Conservation (phyloP, 768 basidiomycete genomes). For the Tylopilus balloui region DNA sequence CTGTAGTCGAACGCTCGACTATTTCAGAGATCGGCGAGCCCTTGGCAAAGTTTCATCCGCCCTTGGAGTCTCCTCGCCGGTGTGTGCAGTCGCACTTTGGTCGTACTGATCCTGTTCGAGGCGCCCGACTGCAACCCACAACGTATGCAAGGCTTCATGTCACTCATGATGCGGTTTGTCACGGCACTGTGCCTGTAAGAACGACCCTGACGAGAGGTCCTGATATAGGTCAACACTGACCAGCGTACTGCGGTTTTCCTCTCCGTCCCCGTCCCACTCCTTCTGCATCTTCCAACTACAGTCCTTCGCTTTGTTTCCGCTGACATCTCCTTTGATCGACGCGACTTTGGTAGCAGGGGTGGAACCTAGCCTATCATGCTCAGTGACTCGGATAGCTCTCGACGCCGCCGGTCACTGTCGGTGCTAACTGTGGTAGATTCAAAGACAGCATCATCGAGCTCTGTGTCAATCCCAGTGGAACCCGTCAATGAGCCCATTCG, state of each 20-base stretch:
- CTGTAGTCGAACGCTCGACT: too few relatives aligned
- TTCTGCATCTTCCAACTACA: constrained; percentile 11
- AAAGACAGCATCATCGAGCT: background rate
- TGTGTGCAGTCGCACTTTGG: too few relatives aligned
- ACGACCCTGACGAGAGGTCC: constrained; percentile 11
- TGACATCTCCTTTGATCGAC: background rate
- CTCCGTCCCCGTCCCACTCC: constrained; percentile 1
- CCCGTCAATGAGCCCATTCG: background rate
- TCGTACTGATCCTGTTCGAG: too few relatives aligned
- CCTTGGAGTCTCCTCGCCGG: too few relatives aligned
- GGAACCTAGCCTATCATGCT: constrained; percentile 3
- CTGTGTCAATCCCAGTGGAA: background rate
- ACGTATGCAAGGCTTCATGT: background rate
- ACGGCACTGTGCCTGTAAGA: constrained; percentile 7
- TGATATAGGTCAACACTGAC: constrained; percentile 4
- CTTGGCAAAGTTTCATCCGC: too few relatives aligned
- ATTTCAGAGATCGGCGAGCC: too few relatives aligned
- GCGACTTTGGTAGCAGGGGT: background rate
- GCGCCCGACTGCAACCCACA: background rate
- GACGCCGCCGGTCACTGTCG: constrained; percentile 16
- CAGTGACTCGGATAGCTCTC: constrained; percentile 9
- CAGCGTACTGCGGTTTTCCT: background rate
- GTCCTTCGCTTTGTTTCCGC: constrained; percentile 13
- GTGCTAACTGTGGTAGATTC: constrained; percentile 8
- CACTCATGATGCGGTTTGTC: background rate